Base-by-base conservation (phyloP, 2,329 filamentous ascomycete genomes). In the Colletotrichum musae region DNA sequence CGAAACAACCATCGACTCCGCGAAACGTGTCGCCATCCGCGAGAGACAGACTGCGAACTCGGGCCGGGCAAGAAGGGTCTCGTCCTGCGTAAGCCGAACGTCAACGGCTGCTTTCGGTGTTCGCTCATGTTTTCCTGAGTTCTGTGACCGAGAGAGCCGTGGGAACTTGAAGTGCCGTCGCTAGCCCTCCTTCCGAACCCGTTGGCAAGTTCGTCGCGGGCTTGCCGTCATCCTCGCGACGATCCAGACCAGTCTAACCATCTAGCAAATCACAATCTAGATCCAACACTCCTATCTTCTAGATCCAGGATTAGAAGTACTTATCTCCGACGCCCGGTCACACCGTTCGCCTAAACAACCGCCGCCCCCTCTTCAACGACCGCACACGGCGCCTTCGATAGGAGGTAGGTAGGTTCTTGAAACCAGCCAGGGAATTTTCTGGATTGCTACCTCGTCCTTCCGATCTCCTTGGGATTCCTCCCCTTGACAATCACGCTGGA, bases 161-260 rank as follows among this genome's bases (percentile, higher is more conserved):
- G 32, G 32, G 32, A 26, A 9, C 36, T 36, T 15, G 26, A 9
- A 50, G 32, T 7, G 24, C 7, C 32, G 16, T n/a, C 45, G 24
- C 59, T 52, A 57, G 26, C 32, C n/a, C 45, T 57, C 28, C 21
- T 53, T 64, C 60, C 53, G 39, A 54, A 43, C 18, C 60, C 28
- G 60, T 58, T 68, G 26, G 36, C 24, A 28, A 43, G 21, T 21
- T 32, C 39, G 51, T 24, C 26, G 28, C 18, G 51, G 58, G 32
- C 28, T 58, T 48, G 28, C 47, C 53, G 28, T 32, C 21, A 32
- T 28, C 36, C n/a, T 21, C 43, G n/a, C n/a, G 43, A 36, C 47
- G 43, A 58, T 48, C 60, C 26, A 52, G 56, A 68, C 41, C 39
- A n/a, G 15, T 7, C 24, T 36, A 24, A 24, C 26, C 12, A 5